A percentile compares a stretch with the other conserved stretches of the same genome.
Evolutionary conservation across 1,139 yeast genomes (phyloP).

Genomic region (Taphrina populina): DNA sequence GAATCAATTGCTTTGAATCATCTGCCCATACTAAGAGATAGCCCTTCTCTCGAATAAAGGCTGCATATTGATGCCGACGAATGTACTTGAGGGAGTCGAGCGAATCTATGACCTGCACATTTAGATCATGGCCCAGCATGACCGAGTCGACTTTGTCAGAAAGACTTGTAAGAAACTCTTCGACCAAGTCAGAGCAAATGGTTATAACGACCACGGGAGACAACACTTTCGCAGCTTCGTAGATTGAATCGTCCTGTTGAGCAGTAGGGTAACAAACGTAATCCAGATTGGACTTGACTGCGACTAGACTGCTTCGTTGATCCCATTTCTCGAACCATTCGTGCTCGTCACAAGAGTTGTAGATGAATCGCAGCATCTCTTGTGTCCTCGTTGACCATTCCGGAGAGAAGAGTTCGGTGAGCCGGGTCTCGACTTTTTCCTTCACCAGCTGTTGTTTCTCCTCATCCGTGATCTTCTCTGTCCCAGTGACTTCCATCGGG

Average conservation of each 20-base stretch:
- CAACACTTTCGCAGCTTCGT: slow-evolving; percentile 35
- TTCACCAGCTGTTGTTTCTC: slow-evolving; percentile 17
- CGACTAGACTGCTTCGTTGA: slow-evolving; percentile 29
- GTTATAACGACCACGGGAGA: slow-evolving; percentile 36
- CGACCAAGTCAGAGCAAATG: slow-evolving; percentile 35
- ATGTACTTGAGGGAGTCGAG: slow-evolving; percentile 36
- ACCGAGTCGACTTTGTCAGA: slow-evolving; percentile 34
- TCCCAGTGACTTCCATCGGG: neutral
- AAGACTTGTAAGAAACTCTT: slow-evolving; percentile 35
- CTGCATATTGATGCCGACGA: slow-evolving; percentile 37
- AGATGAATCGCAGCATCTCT: slow-evolving; percentile 36
- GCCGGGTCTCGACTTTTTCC: slow-evolving; percentile 22
- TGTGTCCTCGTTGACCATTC: slow-evolving; percentile 26
- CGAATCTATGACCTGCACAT: slow-evolving; percentile 37
- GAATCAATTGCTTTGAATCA: slow-evolving; percentile 33
- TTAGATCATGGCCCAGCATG: slow-evolving; percentile 36
- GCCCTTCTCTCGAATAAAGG: slow-evolving; percentile 35
- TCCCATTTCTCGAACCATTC: slow-evolving; percentile 38
- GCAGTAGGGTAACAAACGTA: slow-evolving; percentile 20
- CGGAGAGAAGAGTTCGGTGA: slow-evolving; percentile 23
- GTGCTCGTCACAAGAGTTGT: slow-evolving; percentile 35
- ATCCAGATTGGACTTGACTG: slow-evolving; percentile 34
- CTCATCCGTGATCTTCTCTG: slow-evolving; percentile 1
- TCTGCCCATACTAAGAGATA: slow-evolving; percentile 38
- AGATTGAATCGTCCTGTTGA: slow-evolving; percentile 26